Evolutionary conservation across 1,139 yeast genomes (phyloP).

Genomic region (Spencermartinsiella ligniputridi): DNA sequence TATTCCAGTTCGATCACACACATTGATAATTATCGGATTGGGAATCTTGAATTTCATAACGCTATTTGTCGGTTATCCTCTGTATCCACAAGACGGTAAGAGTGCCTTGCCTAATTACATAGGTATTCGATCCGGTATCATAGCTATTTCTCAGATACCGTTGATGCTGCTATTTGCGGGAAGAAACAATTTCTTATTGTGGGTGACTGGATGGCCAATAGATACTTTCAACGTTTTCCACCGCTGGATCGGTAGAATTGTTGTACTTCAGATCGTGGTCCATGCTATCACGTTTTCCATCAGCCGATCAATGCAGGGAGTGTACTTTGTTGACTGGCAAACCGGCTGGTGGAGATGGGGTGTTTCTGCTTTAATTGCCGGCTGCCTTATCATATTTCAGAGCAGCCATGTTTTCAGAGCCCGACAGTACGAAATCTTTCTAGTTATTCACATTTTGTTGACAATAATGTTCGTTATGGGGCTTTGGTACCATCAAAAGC

Average conservation of each 20-base stretch:
- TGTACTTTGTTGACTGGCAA: constrained; percentile 1
- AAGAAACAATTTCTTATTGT: constrained; percentile 61
- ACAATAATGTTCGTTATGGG: constrained; percentile 55
- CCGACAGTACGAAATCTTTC: constrained; percentile 58
- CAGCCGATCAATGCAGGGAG: constrained; percentile 2
- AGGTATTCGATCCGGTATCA: constrained; percentile 58
- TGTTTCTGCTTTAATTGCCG: constrained; percentile 42
- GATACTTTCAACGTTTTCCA: constrained; percentile 60
- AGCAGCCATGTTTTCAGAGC: constrained; percentile 51
- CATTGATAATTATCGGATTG: not conserved
- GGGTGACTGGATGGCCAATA: constrained; percentile 62
- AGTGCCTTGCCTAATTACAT: constrained; percentile 43
- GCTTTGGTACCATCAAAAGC: constrained; percentile 51
- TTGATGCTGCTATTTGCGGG: constrained; percentile 54
- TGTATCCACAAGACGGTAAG: not conserved
- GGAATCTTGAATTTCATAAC: not conserved
- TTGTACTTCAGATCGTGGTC: constrained; percentile 42
- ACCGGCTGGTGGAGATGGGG: constrained; percentile 47
- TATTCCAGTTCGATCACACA: not conserved
- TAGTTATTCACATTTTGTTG: constrained; percentile 52
- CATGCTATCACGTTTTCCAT: constrained; percentile 29
- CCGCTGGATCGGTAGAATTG: constrained; percentile 59
- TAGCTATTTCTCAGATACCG: constrained; percentile 49
- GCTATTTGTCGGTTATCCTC: constrained; percentile 1
- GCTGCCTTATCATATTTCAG: constrained; percentile 42